These are phyloP conservation scores for Verticillium dahliae DNA, from an alignment of 2,329 filamentous ascomycete genomes.

Conservation along the genomic window DNA sequence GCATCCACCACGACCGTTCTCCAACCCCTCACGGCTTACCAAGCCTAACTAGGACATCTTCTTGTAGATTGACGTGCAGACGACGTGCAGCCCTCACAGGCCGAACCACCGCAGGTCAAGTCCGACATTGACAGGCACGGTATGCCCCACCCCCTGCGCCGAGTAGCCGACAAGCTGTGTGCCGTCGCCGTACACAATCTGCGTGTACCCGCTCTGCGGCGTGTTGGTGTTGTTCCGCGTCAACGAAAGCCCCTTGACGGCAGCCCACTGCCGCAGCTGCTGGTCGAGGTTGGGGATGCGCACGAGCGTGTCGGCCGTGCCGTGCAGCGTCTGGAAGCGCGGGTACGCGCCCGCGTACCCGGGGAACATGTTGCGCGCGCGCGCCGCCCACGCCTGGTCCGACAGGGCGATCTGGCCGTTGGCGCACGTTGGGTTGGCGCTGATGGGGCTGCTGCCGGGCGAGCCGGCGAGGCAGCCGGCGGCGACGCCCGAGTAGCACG, in stretches of 20 bases:
- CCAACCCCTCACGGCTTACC: no score
- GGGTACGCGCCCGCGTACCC: slow-evolving; percentile 23
- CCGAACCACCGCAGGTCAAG: slow-evolving; percentile 13
- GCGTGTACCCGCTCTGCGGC: slow-evolving; percentile 20
- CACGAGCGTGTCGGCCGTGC: slow-evolving; percentile 27
- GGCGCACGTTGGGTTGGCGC: slow-evolving; percentile 29
- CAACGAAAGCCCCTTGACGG: slow-evolving; percentile 13
- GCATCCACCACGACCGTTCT: no score
- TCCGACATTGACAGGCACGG: slow-evolving; percentile 17
- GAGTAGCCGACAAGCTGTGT: slow-evolving; percentile 21
- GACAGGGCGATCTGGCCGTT: slow-evolving; percentile 29
- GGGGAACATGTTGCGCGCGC: slow-evolving; percentile 26
- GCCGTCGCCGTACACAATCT: slow-evolving; percentile 25
- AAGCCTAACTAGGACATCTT: no score
- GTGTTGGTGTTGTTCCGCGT: slow-evolving; percentile 17
- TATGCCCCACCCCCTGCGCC: slow-evolving; percentile 21
- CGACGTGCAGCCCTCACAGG: background rate
- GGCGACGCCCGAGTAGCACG: slow-evolving; percentile 24
- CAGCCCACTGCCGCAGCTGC: slow-evolving; percentile 15
- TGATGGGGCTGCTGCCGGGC: slow-evolving; percentile 11
- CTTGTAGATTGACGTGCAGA: no score
- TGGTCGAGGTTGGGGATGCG: slow-evolving; percentile 17
- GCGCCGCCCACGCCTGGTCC: slow-evolving; percentile 34
- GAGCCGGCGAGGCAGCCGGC: slow-evolving; percentile 21
- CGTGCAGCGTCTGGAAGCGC: slow-evolving; percentile 23